phyloP scores from a whole-genome alignment of 2,329 filamentous ascomycete species.

The Monosporascus ibericus region DNA sequence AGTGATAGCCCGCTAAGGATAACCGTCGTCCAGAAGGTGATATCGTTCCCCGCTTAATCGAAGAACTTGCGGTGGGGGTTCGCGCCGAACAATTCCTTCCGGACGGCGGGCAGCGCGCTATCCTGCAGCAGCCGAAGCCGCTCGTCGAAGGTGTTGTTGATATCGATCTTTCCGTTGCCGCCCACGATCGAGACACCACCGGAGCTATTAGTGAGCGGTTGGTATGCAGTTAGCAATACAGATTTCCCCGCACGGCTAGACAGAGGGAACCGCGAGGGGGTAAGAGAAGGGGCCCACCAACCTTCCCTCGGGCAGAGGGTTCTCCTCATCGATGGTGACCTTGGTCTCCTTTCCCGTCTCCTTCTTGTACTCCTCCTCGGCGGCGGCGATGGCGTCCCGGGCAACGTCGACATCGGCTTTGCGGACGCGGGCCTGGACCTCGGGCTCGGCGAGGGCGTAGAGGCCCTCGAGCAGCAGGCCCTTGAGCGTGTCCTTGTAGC shows the following conservation, averaged over 20 bases:
- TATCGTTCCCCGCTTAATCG: conserved; percentile 51
- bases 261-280: neutral
- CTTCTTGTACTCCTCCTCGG: conserved; percentile 78
- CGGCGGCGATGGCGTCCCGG: conserved; percentile 72
- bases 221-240: conserved; percentile 1
- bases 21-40: no score
- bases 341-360: conserved; percentile 63
- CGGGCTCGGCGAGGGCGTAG: conserved; percentile 79
- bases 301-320: conserved; percentile 75
- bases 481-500: conserved; percentile 73
- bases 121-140: conserved; percentile 79
- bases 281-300: conserved; percentile 43
- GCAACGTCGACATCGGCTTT: conserved; percentile 72
- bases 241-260: neutral
- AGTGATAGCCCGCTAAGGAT: no score
- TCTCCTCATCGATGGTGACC: conserved; percentile 69
- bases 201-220: conserved; percentile 46
- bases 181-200: conserved; percentile 80
- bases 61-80: conserved; percentile 95
- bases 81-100: conserved; percentile 83
- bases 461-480: conserved; percentile 82
- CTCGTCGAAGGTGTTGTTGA: conserved; percentile 97
- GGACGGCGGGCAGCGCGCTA: conserved; percentile 76
- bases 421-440: conserved; percentile 67
- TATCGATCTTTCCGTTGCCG: conserved; percentile 86